Evolutionary conservation across 208 protist species (phyloP), one percentile per base, ranked within the genome.

Genomic region (Endotrypanum monterogeii): DNA sequence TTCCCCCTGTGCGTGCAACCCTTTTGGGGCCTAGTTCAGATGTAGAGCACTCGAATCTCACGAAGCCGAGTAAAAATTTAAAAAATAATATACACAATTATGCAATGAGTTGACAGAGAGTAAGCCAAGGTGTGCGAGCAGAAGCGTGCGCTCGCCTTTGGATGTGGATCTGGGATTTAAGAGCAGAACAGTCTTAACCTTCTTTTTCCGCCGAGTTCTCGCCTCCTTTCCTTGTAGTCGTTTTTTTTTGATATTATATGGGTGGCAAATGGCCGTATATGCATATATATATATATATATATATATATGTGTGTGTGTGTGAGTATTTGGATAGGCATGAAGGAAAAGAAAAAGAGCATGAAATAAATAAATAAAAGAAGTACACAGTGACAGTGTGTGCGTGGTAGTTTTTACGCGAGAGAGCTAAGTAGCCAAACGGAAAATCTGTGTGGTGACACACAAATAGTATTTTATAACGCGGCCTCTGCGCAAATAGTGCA

Each of bases 231-330:
- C 8, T 48, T 48, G 5, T 48, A 5, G 44, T 5, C 12, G 44
- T 5, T 48, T 5, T 14, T 48, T 48, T 11, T 48, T 11, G n/a
- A n/a, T n/a, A n/a, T n/a, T n/a, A n/a, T n/a, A n/a, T n/a, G n/a
- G n/a, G n/a, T n/a, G n/a, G n/a, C n/a, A n/a, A n/a, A n/a, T n/a
- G n/a, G n/a, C n/a, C n/a, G n/a, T n/a, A n/a, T n/a, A n/a, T n/a
- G n/a, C 52, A 56, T 56, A 23, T 56, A 56, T 56, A 69, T 70
- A 72, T 76, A 74, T 73, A 74, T 82, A 67, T 71, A 71, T 55
- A 57, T 68, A 67, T 62, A 37, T 65, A 6, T 20, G 37, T 39
- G 25, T 30, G 46, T 14, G 18, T 1, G n/a, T 23, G 35, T 46
- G 35, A 46, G 60, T 62, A 32, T 25, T 62, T 9, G 9, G 60